Base-by-base conservation (phyloP, 1,284 basidiomycete genomes). In the Microbotryomycetes sp. region DNA sequence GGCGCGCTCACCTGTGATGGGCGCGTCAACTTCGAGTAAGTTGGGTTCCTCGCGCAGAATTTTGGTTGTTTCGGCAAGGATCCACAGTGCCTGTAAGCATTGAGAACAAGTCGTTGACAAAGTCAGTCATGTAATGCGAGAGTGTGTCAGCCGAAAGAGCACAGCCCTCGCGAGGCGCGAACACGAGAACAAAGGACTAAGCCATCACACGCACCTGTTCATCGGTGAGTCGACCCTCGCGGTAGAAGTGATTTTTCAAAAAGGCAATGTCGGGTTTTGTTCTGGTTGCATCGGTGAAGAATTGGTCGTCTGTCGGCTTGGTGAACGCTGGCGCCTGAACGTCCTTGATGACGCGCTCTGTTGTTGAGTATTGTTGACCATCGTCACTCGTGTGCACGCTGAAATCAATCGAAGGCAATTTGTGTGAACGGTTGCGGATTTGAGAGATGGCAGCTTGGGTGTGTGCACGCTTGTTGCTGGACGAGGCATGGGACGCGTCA, bases 221-320 rank as follows among this genome's bases (percentile, higher is more conserved):
- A 19, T 69, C 67, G 1, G 67, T 69, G 1, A 69, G 42, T 25
- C 91, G 80, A 0, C 94, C 94, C 77, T 97, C 94, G 58, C 93
- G 86, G 77, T 97, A 97, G 75, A 98, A 97, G 78, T 98, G 94
- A 73, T 97, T 97, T 81, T 98, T 98, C 67, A 98, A 81, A 77
- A 94, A 98, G 32, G 90, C 92, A 72, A 97, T 83, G 77, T 97
- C 89, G n/a, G 91, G 92, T 76, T 92, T 93, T 42, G 85, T 81
- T 53, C 83, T 84, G 77, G 92, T 88, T 69, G 84, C 83, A 53
- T 84, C 83, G 62, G 86, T 86, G 79, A 86, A 94, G 82, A 97
- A 97, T 76, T 98, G 91, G 65, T 89, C 89, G 72, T 90, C 86
- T 3, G 92, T 92, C 0, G 94, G 94, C 60, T 87, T 83, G 68